These are phyloP conservation scores for Candida gigantensis DNA, from an alignment of 1,139 yeast species.

Conservation along the genomic window DNA sequence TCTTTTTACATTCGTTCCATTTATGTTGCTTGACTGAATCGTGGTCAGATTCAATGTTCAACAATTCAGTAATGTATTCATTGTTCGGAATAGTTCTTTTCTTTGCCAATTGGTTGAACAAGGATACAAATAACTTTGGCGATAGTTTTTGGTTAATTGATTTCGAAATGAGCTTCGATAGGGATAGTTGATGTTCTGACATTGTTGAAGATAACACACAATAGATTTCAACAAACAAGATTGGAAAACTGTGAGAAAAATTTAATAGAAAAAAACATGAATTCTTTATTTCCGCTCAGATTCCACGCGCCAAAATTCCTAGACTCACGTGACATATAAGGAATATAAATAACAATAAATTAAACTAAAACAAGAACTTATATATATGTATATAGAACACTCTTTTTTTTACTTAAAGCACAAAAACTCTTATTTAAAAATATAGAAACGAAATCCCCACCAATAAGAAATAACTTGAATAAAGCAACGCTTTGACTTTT, in stretches of 20 bases:
- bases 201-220: not conserved
- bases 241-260: no score
- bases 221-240: not conserved
- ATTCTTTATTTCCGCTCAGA: no score
- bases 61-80: constrained; percentile 10
- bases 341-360: no score
- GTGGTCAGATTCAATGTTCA: constrained; percentile 4
- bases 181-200: constrained; percentile 4
- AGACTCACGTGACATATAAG: no score
- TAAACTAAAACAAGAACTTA: no score
- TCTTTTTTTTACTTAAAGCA: no score
- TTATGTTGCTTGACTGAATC: constrained; percentile 2
- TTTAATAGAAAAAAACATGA: no score
- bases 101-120: constrained; percentile 10
- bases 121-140: constrained; percentile 10
- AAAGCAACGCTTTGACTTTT: not conserved
- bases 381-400: not conserved
- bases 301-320: no score
- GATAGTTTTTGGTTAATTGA: constrained; percentile 11
- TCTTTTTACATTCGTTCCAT: constrained; percentile 8
- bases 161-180: constrained; percentile 10
- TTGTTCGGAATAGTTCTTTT: constrained; percentile 7
- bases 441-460: not conserved
- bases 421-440: not conserved
- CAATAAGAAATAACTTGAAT: not conserved